Evolutionary conservation across 1,139 yeast genomes (phyloP), one percentile per base, ranked within the genome.

Genomic region (Eremothecium gossypii): DNA sequence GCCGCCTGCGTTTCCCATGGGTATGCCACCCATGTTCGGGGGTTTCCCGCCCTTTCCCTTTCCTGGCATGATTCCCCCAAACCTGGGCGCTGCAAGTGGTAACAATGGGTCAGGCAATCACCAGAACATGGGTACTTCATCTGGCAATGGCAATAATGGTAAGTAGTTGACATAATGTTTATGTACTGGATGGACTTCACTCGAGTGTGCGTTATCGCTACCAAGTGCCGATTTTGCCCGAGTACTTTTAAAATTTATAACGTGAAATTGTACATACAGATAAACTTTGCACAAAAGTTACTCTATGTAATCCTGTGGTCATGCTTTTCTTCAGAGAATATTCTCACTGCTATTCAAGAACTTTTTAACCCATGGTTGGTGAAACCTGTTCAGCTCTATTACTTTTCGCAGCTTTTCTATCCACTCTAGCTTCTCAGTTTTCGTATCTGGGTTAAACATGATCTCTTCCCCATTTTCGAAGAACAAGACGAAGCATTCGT

Each of bases 391-490:
- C 50, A 74, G 65, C 46, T 69, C 68, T 17, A 79, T 70, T 30
- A 79, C 72, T 41, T 67, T 67, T 49, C 78, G 80, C 40, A 82
- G 57, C 3, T 67, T 57, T 2, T 59, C 49, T 40, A 77, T 71
- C 93, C 93, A 83, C 42, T 64, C 64, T 27, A 58, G 55, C 59
- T 76, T 77, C 41, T 75, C 79, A n/a, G 59, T 61, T 42, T 66
- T 68, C 41, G 73, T 73, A 39, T 82, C 83, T 13, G 87, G 83
- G 8, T 80, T 81, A 55, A 83, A 79, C 45, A 75, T 81, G 43
- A 83, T 80, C 4, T 73, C 65, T 58, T 83, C 93, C 2, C 81
- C 83, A 56, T 83, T 79, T 36, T 74, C 72, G 58, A 82, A 82
- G 48, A 66, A 65, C 43, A 83, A 63, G 56, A 75, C 77, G 66